Evolutionary conservation across 2,329 filamentous ascomycete genomes (phyloP).

Genomic region (Hypoxylon sp.): DNA sequence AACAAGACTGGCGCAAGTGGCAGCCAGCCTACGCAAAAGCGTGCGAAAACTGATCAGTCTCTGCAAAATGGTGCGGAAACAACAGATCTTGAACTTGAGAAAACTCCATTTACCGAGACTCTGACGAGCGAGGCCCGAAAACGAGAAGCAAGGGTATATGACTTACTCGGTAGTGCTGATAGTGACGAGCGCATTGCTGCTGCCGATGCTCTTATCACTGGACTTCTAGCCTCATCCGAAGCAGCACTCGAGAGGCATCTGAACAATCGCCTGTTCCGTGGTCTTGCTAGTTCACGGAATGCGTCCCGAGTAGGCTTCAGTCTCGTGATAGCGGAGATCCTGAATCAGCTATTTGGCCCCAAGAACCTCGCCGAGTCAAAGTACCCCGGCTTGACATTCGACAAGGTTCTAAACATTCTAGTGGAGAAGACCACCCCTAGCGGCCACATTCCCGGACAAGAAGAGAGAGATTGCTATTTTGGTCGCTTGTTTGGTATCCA

Average conservation of each 20-base stretch:
- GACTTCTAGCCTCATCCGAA: slow-evolving; percentile 68
- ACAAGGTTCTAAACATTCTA: slow-evolving; percentile 67
- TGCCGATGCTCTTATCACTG: slow-evolving; percentile 71
- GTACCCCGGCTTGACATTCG: slow-evolving; percentile 70
- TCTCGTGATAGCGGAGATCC: slow-evolving; percentile 85
- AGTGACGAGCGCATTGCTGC: slow-evolving; percentile 69
- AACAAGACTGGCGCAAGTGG: slow-evolving; percentile 51
- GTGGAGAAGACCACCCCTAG: slow-evolving; percentile 69
- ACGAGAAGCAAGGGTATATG: slow-evolving; percentile 72
- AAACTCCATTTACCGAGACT: slow-evolving; percentile 67
- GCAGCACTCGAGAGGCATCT: slow-evolving; percentile 70
- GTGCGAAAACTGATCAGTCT: slow-evolving; percentile 55
- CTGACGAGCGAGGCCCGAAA: slow-evolving; percentile 68
- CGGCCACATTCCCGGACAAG: slow-evolving; percentile 74
- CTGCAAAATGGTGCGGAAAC: slow-evolving; percentile 43
- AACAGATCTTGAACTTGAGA: slow-evolving; percentile 55
- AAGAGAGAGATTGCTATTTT: slow-evolving; percentile 87
- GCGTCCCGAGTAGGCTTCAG: slow-evolving; percentile 91
- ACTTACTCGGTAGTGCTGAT: slow-evolving; percentile 73
- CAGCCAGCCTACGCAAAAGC: slow-evolving; percentile 56
- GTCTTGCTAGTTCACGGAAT: slow-evolving; percentile 90
- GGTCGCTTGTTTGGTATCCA: slow-evolving; percentile 90
- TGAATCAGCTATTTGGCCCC: slow-evolving; percentile 77
- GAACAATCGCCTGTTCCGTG: slow-evolving; percentile 82
- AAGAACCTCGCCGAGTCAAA: slow-evolving; percentile 61